Evolutionary conservation across 768 basidiomycete genomes (phyloP).

Genomic region (Obba rivulosa): DNA sequence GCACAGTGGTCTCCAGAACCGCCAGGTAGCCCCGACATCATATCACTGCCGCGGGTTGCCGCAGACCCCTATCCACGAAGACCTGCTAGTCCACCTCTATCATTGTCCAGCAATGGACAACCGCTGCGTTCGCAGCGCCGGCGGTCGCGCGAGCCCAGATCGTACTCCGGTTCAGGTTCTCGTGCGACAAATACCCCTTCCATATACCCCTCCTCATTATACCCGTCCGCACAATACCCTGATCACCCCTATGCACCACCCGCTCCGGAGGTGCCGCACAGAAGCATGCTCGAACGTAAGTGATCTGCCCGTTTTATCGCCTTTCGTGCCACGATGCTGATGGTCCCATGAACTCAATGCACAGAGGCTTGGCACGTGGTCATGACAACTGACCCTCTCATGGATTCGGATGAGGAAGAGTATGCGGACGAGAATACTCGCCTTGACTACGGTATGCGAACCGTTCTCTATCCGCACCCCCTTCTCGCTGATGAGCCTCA

Average conservation of each 20-base stretch:
- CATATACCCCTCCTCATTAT: background rate
- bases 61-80: conserved; percentile 13
- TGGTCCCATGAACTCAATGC: background rate
- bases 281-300: conserved; percentile 63
- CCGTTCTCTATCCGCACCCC: background rate
- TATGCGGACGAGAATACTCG: conserved; percentile 57
- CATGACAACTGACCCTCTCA: conserved; percentile 62
- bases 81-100: conserved; percentile 7
- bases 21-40: too few species aligned
- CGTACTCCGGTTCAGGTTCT: conserved; percentile 4
- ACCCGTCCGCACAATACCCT: conserved; percentile 20
- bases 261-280: conserved; percentile 13
- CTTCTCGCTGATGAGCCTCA: background rate
- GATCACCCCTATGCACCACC: conserved; percentile 27
- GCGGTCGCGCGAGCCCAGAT: conserved; percentile 7
- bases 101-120: conserved; percentile 12
- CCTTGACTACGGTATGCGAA: conserved; percentile 57
- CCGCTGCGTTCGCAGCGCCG: conserved; percentile 15
- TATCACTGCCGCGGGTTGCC: background rate
- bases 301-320: background rate
- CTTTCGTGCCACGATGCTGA: background rate
- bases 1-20: too few species aligned
- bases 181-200: background rate
- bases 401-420: conserved; percentile 77
- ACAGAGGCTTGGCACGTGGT: conserved; percentile 72